Evolutionary conservation across 768 basidiomycete genomes (phyloP), one percentile per base, ranked within the genome.

Genomic region (Suillus brevipes): DNA sequence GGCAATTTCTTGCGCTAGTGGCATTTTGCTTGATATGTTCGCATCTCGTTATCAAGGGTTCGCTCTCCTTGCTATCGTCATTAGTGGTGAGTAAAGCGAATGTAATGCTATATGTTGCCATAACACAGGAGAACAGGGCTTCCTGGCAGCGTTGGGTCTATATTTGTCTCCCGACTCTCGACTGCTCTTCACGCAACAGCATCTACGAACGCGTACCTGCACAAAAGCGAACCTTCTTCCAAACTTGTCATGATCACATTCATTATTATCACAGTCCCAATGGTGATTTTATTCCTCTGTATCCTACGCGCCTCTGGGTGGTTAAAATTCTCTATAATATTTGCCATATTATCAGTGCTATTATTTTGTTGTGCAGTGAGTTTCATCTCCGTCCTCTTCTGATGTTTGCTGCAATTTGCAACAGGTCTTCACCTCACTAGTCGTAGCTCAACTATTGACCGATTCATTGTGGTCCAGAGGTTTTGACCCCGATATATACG

Each of bases 401-500:
- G 2, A 66, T 6, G 43, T 49, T n/a, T 49, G 47, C 60, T 61
- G 18, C 43, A n/a, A 1, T 34, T 43, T 45, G 59, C 43, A 64
- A 4, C 71, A 97, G 94, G 89, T 91, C 34, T 74, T 83, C 13
- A 77, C 87, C 64, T 95, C 95, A 2, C 82, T 97, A 5, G 31
- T 82, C 34, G 75, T 91, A 38, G 94, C 92, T 1, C 85, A 82
- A 59, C 69, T 72, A 12, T 80, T 95, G 58, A 95, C 94, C 2
- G 77, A 85, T 52, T 88, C 86, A 72, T 84, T 97, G 37, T 97
- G 95, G 94, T 83, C 84, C 1, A 86, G 81, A 63, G 81, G 85
- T 16, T 81, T 88, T 31, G 95, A 97, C 74, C 95, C 95, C 8
- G 95, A 98, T 75, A 89, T 91, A 78, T 95, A 97, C 74, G 94